phyloP scores from a whole-genome alignment of 106 monocot species.

The Dioscorea dumetorum region DNA sequence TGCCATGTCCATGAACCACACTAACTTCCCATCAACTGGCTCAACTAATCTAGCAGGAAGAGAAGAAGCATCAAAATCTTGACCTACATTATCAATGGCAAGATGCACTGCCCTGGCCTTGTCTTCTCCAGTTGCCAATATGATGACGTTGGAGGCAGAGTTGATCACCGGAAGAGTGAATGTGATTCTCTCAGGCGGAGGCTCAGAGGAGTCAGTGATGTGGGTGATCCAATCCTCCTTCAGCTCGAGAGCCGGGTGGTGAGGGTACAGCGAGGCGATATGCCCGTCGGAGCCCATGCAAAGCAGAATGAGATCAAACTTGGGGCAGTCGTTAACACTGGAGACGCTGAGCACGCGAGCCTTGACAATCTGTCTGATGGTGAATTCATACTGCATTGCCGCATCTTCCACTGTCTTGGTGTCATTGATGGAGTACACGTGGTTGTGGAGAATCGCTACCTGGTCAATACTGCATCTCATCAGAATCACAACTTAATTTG shows the following conservation, averaged over 20 bases:
- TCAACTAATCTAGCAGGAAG: conserved; percentile 42
- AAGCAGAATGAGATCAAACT: conserved; percentile 83
- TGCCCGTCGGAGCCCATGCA: conserved; percentile 66
- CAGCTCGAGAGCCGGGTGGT: conserved; percentile 47
- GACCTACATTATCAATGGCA: conserved; percentile 13
- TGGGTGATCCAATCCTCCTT: conserved; percentile 71
- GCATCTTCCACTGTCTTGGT: conserved; percentile 61
- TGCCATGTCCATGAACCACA: conserved; percentile 64
- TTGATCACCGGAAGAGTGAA: conserved; percentile 85
- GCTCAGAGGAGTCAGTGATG: conserved; percentile 63
- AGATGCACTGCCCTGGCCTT: conserved; percentile 37
- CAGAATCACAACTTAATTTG: neutral
- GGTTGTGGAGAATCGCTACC: conserved; percentile 64
- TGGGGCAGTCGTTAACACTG: conserved; percentile 74
- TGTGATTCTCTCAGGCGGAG: conserved; percentile 86
- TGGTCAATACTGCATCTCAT: conserved; percentile 2
- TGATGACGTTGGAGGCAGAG: conserved; percentile 61
- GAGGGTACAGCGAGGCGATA: conserved; percentile 67
- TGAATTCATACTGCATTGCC: conserved; percentile 65
- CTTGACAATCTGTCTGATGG: conserved; percentile 75
- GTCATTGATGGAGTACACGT: conserved; percentile 79
- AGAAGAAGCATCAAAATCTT: neutral
- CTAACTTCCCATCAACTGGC: conserved; percentile 55
- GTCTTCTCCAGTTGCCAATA: conserved; percentile 49
- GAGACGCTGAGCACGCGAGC: conserved; percentile 49